Percentiles rank a stretch among this genome's conserved stretches.
Evolutionary conservation across 169 alveolate species (phyloP).

Genomic region (Plasmodium vinckei): DNA sequence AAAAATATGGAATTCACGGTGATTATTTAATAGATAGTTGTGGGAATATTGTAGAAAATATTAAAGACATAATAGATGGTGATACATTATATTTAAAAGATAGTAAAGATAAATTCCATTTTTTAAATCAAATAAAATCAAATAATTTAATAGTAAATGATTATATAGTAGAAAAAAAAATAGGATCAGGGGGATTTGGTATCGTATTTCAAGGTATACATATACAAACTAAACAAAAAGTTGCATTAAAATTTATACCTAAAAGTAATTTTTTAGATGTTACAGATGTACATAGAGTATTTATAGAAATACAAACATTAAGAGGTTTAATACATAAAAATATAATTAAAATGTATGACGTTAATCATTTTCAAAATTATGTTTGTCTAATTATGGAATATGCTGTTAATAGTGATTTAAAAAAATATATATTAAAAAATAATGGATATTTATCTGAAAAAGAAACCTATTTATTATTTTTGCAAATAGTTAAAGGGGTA

Average conservation of each 20-base stretch:
- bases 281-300: constrained; percentile 80
- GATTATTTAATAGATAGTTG: constrained; percentile 59
- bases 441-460: constrained; percentile 81
- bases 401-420: constrained; percentile 80
- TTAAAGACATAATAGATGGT: constrained; percentile 70
- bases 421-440: constrained; percentile 78
- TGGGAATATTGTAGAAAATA: constrained; percentile 49
- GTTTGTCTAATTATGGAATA: constrained; percentile 82
- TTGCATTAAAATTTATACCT: constrained; percentile 84
- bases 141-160: constrained; percentile 69
- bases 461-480: constrained; percentile 79
- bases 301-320: constrained; percentile 82
- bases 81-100: constrained; percentile 71
- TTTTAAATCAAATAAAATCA: constrained; percentile 16
- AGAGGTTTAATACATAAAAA: constrained; percentile 78
- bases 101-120: constrained; percentile 2
- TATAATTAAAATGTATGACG: constrained; percentile 80
- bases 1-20: constrained; percentile 41
- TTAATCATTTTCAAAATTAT: constrained; percentile 82
- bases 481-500: constrained; percentile 86
- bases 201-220: constrained; percentile 81
- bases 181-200: constrained; percentile 76
- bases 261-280: constrained; percentile 78
- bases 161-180: constrained; percentile 56
- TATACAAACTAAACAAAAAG: constrained; percentile 79